Conservation (phyloP, 495 filamentous ascomycete genomes). For the Penicillium waksmanii region DNA sequence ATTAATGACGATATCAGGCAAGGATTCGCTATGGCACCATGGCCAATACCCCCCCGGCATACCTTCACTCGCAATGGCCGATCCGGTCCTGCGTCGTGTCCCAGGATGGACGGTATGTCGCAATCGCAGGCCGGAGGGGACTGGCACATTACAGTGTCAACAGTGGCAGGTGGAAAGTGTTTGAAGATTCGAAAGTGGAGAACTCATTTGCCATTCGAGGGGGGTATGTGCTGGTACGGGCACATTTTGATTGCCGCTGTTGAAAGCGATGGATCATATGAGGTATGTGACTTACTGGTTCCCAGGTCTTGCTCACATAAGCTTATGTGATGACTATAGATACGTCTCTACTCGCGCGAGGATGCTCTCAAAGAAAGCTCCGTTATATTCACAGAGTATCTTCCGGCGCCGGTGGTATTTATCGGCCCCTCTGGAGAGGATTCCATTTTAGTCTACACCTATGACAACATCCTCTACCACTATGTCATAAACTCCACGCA, state of each 20-base stretch:
- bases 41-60: constrained; percentile 84
- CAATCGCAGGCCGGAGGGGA: constrained; percentile 88
- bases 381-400: constrained; percentile 71
- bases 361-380: constrained; percentile 72
- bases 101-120: constrained; percentile 89
- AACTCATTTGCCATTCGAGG: constrained; percentile 90
- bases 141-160: constrained; percentile 94
- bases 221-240: constrained; percentile 98
- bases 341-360: constrained; percentile 92
- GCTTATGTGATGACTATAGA: constrained; percentile 38
- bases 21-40: constrained; percentile 90
- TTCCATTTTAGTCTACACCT: constrained; percentile 93
- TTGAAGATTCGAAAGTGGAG: constrained; percentile 77
- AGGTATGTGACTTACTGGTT: constrained; percentile 50
- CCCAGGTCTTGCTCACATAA: background rate
- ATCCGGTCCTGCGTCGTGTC: constrained; percentile 85
- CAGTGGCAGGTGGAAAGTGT: constrained; percentile 95
- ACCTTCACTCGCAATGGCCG: constrained; percentile 90
- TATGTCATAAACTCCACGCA: constrained; percentile 77
- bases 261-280: constrained; percentile 79
- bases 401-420: constrained; percentile 82
- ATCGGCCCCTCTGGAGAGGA: constrained; percentile 89
- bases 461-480: constrained; percentile 91
- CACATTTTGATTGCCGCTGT: constrained; percentile 95
- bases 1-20: constrained; percentile 87